phyloP scores from a whole-genome alignment of 306 rosid species.

The Cicer yamashitae region DNA sequence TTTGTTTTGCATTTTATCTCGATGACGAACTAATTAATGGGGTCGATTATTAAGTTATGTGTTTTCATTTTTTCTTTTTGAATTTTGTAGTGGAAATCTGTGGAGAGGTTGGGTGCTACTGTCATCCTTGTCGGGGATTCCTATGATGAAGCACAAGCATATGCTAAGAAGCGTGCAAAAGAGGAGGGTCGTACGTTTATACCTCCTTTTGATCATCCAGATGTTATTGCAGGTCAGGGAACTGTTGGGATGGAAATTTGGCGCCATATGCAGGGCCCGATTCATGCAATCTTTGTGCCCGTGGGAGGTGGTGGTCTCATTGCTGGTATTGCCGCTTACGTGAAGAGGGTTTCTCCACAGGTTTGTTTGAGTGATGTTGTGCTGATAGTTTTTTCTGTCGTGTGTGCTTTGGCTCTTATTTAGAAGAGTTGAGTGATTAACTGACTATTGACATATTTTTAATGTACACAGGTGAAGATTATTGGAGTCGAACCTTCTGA shows the following conservation, averaged over 20 bases:
- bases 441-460: conserved; percentile 22
- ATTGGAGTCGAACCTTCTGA: conserved; percentile 94
- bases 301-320: conserved; percentile 98
- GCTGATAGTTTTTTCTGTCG: background rate
- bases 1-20: background rate
- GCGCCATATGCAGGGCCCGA: conserved; percentile 68
- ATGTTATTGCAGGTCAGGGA: conserved; percentile 93
- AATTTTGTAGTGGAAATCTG: conserved; percentile 79
- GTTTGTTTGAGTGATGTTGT: conserved; percentile 50
- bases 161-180: conserved; percentile 72
- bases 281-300: conserved; percentile 94
- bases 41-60: background rate
- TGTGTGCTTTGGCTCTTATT: background rate
- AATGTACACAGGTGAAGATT: conserved; percentile 72
- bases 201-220: conserved; percentile 97
- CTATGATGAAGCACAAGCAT: conserved; percentile 90
- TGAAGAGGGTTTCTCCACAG: conserved; percentile 92
- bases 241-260: conserved; percentile 94
- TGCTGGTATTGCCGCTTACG: conserved; percentile 96
- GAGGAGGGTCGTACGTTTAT: conserved; percentile 80
- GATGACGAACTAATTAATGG: background rate
- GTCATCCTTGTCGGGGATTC: conserved; percentile 92
- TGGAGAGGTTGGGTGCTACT: conserved; percentile 79
- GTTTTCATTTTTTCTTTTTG: conserved; percentile 17
- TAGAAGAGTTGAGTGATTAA: background rate